Conservation (phyloP, 2,329 filamentous ascomycete genomes). For the Elsinoe arachidis region DNA sequence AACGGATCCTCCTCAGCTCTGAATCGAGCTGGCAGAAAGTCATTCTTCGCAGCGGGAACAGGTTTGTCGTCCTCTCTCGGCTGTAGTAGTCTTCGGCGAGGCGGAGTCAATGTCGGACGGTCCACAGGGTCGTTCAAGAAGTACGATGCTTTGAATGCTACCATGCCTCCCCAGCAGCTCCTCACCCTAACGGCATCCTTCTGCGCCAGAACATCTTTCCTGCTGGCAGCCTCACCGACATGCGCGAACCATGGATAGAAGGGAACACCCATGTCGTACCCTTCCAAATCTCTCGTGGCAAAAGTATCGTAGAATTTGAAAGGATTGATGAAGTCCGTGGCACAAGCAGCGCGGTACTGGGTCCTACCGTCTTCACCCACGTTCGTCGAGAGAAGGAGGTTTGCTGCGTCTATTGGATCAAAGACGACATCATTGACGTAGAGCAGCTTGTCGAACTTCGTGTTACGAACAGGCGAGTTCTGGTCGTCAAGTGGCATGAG, state of each 20-base stretch:
- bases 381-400: conserved; percentile 57
- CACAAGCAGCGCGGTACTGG: conserved; percentile 59
- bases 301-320: conserved; percentile 67
- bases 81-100: neutral
- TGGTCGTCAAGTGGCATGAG: conserved; percentile 51
- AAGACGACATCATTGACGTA: conserved; percentile 62
- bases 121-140: conserved; percentile 36
- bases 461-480: conserved; percentile 35
- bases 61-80: neutral
- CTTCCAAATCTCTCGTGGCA: conserved; percentile 58
- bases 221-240: conserved; percentile 42
- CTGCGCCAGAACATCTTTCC: conserved; percentile 54
- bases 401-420: conserved; percentile 49
- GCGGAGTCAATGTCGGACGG: neutral
- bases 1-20: conserved; percentile 35
- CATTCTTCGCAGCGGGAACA: neutral
- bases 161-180: conserved; percentile 73
- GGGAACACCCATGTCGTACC: conserved; percentile 53
- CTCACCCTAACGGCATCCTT: conserved; percentile 59
- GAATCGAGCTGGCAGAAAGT: conserved; percentile 34
- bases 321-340: conserved; percentile 60
- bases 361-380: conserved; percentile 42
- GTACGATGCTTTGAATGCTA: conserved; percentile 53
- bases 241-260: conserved; percentile 60
- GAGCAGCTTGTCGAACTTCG: conserved; percentile 47